Conservation (phyloP, 306 rosid genomes). For the Malus orientalis region DNA sequence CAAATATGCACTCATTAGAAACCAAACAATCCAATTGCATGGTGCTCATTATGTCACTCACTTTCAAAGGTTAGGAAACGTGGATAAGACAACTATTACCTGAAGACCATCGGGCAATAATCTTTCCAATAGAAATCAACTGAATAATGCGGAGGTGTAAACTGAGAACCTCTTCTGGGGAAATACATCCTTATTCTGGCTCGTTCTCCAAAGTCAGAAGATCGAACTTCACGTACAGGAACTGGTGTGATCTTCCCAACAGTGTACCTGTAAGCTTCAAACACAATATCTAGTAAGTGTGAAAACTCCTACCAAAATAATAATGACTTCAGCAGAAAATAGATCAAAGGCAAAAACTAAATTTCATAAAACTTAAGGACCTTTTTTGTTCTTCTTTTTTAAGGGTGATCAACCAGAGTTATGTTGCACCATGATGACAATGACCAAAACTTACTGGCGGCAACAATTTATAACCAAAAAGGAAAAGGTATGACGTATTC, state of each 20-base stretch:
- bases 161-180: conserved; percentile 76
- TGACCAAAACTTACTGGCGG: not conserved
- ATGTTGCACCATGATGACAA: not conserved
- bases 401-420: not conserved
- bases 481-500: not conserved
- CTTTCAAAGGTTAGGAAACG: not conserved
- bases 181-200: conserved; percentile 94
- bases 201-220: conserved; percentile 82
- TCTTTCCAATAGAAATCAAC: conserved; percentile 90
- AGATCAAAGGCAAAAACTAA: not conserved
- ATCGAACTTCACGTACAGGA: conserved; percentile 90
- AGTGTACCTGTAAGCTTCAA: conserved; percentile 71
- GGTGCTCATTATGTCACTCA: not conserved
- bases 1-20: not conserved
- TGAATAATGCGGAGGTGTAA: conserved; percentile 88
- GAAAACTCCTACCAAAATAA: not conserved
- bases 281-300: conserved; percentile 20
- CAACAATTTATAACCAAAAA: not conserved
- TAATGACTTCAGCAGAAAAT: not conserved
- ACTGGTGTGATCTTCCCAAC: conserved; percentile 98
- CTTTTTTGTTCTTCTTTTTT: not conserved
- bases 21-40: conserved; percentile 24
- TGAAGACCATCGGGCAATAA: conserved; percentile 98
- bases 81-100: conserved; percentile 42
- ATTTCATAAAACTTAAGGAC: not conserved